Evolutionary conservation across 2,329 filamentous ascomycete species (phyloP), one percentile per base, ranked within the genome.

Genomic region (Calonectria fujianensis): DNA sequence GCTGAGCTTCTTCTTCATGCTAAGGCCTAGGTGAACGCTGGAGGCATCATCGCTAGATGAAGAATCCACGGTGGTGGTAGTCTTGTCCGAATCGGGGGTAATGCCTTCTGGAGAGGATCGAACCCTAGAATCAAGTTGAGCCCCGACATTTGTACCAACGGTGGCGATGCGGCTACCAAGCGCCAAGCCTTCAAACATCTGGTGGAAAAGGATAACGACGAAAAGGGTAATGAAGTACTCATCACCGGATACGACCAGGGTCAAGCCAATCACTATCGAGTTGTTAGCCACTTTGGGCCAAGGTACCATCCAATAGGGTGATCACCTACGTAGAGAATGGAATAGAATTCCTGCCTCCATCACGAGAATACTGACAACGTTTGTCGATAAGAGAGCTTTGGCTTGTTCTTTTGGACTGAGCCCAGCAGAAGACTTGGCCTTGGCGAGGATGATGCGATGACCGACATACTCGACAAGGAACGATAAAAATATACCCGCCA

Each of bases 181-280:
- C 0, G 94, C 94, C 59, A 96, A 88, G 5, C 94, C 94, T 82
- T 95, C 94, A 79, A 96, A 95, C 86, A 94, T 91, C 80, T 95
- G 94, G 81, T 95, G 94, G 85, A 95, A 95, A 72, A 95, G 85
- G 73, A 96, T 94, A 69, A 95, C 94, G 54, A 90, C 83, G 74
- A 91, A 90, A n/a, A 92, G 86, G 2, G 89, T 91, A 69, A 88
- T 82, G 84, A 91, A 91, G 78, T 88, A 90, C 48, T 85, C 86
- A 77, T 92, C 90, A 3, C 87, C 89, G 0, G 90, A 87, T 2
- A 92, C 90, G n/a, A 91, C 90, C 2, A 93, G 87, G 0, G 92
- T 93, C 45, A 94, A 83, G 29, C 91, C 91, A 48, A 94, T 92
- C 10, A 94, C 90, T 91, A 32, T 39, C 13, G 35, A n/a, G 6